Base-by-base conservation (phyloP, 192 early-diverging fungal species). In the Backusella tarrabulga region DNA sequence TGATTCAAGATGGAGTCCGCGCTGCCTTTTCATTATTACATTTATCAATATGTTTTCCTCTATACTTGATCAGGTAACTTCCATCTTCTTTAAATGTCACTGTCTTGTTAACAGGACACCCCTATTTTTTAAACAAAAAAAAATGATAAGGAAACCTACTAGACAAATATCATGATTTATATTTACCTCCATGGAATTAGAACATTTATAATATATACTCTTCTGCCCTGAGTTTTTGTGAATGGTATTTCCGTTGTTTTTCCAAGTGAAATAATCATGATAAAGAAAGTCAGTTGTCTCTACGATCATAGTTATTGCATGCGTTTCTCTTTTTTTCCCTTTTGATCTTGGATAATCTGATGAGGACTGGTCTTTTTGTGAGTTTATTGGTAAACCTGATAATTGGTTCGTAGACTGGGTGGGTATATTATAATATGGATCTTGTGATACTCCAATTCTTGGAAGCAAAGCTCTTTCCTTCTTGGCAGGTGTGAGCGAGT, bases 251-350 rank as follows among this genome's bases (percentile, higher is more conserved):
- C 82, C 82, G 44, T 83, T 83, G 50, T 83, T 83, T 56, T 75
- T 77, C 82, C 82, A 83, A 21, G 80, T n/a, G 60, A 77, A 83
- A 12, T 83, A 76, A 60, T 83, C 82, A 14, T 77, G 74, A 66
- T 80, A 77, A 35, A 68, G 79, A 66, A 66, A 76, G 2, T 81
- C 80, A 17, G 68, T 67, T 1, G 87, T 85, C 42, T 89, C 88
- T 2, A 89, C 79, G 68, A 89, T 86, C 77, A 85, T 83, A 52
- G 84, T 87, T 9, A 89, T 87, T 9, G 86, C 84, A 42, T 88
- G 87, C 88, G 88, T 89, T 46, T 89, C 88, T 19, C 88, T 84
- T 42, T 87, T 75, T 72, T 86, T 85, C 17, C 88, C 82, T 63
- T 85, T 87, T 40, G 79, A 54, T 6, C n/a, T 54, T 23, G 72